Base-by-base conservation (phyloP, 805 yeast species). In the Wickerhamomyces alni region DNA sequence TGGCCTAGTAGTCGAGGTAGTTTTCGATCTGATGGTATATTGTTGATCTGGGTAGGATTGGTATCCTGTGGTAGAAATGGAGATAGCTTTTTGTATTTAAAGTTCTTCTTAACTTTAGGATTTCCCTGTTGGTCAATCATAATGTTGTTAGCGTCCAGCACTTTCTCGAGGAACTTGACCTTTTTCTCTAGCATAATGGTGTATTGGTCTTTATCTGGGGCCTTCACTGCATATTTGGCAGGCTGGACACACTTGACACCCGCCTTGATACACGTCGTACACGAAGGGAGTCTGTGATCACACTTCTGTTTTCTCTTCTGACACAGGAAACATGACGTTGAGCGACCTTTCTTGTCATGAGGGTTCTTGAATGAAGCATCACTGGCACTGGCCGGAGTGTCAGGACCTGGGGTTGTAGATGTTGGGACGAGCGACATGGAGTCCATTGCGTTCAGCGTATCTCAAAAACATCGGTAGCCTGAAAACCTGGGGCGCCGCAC, bases 181-280 rank as follows among this genome's bases (percentile, higher is more conserved):
- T 73, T 74, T 41, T 70, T 72, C 48, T 80, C 86, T 40, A 80
- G 52, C 53, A 75, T 66, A 13, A 65, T 41, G 0, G 83, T 78
- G 50, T 80, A 79, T 27, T 75, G 81, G 47, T 76, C 78, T 50
- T 75, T 77, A 5, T 57, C 59, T 11, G 69, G 70, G 11, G 63
- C 58, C 45, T 61, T 66, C 5, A 60, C 63, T 1, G 72, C 69
- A 45, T 79, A 79, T 37, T 77, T 69, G 5, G 74, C 78, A 0
- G 87, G 87, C 54, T 80, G 82, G 7, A 78, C 65, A 55, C 87
- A 80, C 42, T 69, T 62, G 7, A 71, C 77, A 25, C 75, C 78
- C 1, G 85, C 80, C 50, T 77, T 77, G 39, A 79, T 60, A 59
- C 87, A 80, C 31, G 79, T 77, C 5, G 84, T 75, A 50, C 87